Evolutionary conservation across 352 stramenopile genomes (phyloP), one percentile per base, ranked within the genome.

Genomic region (Phytophthora megakarya): DNA sequence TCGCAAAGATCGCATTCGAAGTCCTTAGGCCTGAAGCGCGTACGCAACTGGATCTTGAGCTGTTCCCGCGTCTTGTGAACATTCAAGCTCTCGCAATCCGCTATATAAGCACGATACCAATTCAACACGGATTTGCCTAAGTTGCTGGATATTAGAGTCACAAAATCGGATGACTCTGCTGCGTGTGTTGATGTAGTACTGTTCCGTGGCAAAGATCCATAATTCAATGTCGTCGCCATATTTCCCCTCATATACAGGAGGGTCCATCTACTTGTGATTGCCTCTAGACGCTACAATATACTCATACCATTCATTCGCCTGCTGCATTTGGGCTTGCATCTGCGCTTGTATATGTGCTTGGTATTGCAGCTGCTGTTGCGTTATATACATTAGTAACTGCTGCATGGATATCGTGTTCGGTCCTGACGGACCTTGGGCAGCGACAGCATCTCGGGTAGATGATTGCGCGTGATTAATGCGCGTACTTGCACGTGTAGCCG

Each of bases 291-390:
- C 44, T 16, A 51, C 19, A 5, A 64, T 23, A 50, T 47, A 50
- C 11, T 49, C 35, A 15, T 50, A 50, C 3, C 45, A 16, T 11
- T 37, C 55, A n/a, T 63, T 55, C 13, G 56, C 38, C 18, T 58
- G 56, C 13, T 65, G 56, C 56, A 58, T 65, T 23, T 57, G 46
- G 1, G 56, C 46, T 55, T 63, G 54, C 16, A 55, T 33, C 33
- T 55, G 38, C 2, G 50, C 26, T 51, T 60, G 22, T 7, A 63
- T 43, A 13, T 48, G 40, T 16, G 48, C 48, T 60, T 60, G 58
- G 44, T 49, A 54, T 8, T 47, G 28, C n/a, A 54, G 46, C 32
- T 65, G 47, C 28, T 65, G 57, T 39, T 65, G 57, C 12, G 57
- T 49, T 18, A 59, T 13, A 19, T 54, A 59, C 16, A 65, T 3